A percentile compares a stretch with the other conserved stretches of the same genome.
phyloP scores from a whole-genome alignment of 768 basidiomycete species.

The Hygrophorus russula region DNA sequence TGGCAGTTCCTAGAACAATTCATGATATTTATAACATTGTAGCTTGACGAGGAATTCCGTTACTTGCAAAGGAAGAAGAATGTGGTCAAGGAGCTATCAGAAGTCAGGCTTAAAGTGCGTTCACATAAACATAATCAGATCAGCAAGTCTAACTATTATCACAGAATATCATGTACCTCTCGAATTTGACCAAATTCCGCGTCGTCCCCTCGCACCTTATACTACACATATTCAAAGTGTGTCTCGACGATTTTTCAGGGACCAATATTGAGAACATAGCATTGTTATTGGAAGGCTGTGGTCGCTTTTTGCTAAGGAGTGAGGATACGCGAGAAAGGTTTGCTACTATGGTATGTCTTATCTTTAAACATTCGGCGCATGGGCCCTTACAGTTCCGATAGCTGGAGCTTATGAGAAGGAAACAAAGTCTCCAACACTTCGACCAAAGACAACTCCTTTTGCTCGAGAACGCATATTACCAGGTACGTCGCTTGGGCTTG shows the following conservation, averaged over 20 bases:
- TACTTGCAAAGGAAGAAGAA: constrained; percentile 93
- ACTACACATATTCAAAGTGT: constrained; percentile 94
- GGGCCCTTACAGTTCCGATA: constrained; percentile 16
- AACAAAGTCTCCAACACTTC: constrained; percentile 87
- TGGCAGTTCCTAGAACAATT: not conserved
- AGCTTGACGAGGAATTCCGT: constrained; percentile 96
- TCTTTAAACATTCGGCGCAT: not conserved
- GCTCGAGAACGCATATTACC: constrained; percentile 97
- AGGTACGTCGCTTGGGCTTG: constrained; percentile 35
- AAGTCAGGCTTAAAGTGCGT: constrained; percentile 72
- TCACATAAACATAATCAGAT: not conserved
- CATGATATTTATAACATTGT: not conserved
- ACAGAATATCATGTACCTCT: constrained; percentile 81
- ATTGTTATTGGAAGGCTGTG: constrained; percentile 85
- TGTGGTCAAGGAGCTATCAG: constrained; percentile 80
- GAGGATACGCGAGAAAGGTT: constrained; percentile 86
- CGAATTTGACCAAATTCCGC: constrained; percentile 91
- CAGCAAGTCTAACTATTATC: not conserved
- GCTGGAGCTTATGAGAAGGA: constrained; percentile 91
- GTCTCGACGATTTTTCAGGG: constrained; percentile 88
- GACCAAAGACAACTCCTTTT: constrained; percentile 84
- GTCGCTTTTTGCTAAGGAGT: constrained; percentile 78
- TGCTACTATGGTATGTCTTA: constrained; percentile 62
- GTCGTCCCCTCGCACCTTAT: constrained; percentile 88
- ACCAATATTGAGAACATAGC: constrained; percentile 92